These are phyloP conservation scores for Blastobotrys raffinosifermentans DNA, from an alignment of 1,139 yeast species.

Conservation along the genomic window DNA sequence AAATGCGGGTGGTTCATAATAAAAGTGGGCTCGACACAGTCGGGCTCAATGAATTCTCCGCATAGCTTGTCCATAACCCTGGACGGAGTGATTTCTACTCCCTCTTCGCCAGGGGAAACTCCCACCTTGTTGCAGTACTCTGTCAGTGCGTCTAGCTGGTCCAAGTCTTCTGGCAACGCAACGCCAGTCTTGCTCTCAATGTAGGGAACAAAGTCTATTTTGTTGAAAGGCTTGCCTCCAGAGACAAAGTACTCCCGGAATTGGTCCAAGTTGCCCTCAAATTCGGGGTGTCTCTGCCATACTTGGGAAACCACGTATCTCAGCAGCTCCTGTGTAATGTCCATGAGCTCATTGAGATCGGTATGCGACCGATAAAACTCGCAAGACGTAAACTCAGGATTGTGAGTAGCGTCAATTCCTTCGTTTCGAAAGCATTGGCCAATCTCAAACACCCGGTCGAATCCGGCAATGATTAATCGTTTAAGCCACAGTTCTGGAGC, in stretches of 20 bases:
- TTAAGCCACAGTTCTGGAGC: conserved; percentile 97
- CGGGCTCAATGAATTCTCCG: conserved; percentile 58
- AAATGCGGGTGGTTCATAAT: conserved; percentile 78
- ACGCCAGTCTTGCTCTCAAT: conserved; percentile 41
- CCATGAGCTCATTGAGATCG: conserved; percentile 60
- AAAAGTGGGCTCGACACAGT: conserved; percentile 57
- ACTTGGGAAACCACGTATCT: conserved; percentile 32
- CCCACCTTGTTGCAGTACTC: conserved; percentile 43
- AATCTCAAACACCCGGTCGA: conserved; percentile 80
- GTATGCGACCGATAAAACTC: conserved; percentile 87
- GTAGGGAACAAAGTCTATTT: conserved; percentile 46
- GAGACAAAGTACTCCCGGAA: conserved; percentile 13
- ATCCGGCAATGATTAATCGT: conserved; percentile 71
- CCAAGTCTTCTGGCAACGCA: conserved; percentile 37
- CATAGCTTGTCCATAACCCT: conserved; percentile 65
- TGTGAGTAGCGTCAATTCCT: conserved; percentile 88
- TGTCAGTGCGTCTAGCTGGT: conserved; percentile 19
- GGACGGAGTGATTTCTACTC: conserved; percentile 45
- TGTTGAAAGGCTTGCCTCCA: conserved; percentile 22
- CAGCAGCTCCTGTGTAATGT: conserved; percentile 56
- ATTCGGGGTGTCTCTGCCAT: background rate
- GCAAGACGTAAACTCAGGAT: conserved; percentile 92
- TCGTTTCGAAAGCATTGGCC: conserved; percentile 87
- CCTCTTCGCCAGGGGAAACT: conserved; percentile 40
- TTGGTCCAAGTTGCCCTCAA: conserved; percentile 1